Evolutionary conservation across 164 flowering plant species (phyloP).

Genomic region (Vitis riparia): DNA sequence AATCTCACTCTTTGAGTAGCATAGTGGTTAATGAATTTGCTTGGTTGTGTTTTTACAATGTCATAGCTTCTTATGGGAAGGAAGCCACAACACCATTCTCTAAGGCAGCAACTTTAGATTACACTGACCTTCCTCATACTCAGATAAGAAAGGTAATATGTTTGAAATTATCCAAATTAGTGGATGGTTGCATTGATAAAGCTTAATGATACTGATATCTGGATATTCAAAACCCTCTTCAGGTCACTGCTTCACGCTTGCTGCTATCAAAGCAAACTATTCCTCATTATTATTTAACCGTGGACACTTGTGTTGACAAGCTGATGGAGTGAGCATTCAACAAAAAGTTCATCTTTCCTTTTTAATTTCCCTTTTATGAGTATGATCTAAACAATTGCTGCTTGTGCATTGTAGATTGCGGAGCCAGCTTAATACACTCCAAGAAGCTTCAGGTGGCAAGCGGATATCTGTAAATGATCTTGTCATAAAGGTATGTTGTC

Average conservation of each 20-base stretch:
- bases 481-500: conserved; percentile 74
- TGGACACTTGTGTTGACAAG: conserved; percentile 86
- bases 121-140: conserved; percentile 74
- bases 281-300: conserved; percentile 92
- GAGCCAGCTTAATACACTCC: conserved; percentile 71
- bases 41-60: not conserved
- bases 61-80: conserved; percentile 69
- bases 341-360: not conserved
- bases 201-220: not conserved
- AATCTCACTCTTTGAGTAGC: too few species aligned
- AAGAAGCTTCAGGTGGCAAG: conserved; percentile 91
- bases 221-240: conserved; percentile 12
- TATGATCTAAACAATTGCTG: not conserved
- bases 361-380: not conserved
- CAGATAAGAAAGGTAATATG: conserved; percentile 86
- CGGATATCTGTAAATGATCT: conserved; percentile 89
- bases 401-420: conserved; percentile 47
- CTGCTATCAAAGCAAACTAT: conserved; percentile 89
- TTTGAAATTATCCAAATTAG: too few species aligned
- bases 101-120: conserved; percentile 52
- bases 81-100: conserved; percentile 42
- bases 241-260: conserved; percentile 90
- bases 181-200: too few species aligned
- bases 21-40: too few species aligned
- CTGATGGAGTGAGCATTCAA: conserved; percentile 73